Base-by-base conservation (phyloP, 176 grass and related monocot genomes). In the Neostapfia colusana region DNA sequence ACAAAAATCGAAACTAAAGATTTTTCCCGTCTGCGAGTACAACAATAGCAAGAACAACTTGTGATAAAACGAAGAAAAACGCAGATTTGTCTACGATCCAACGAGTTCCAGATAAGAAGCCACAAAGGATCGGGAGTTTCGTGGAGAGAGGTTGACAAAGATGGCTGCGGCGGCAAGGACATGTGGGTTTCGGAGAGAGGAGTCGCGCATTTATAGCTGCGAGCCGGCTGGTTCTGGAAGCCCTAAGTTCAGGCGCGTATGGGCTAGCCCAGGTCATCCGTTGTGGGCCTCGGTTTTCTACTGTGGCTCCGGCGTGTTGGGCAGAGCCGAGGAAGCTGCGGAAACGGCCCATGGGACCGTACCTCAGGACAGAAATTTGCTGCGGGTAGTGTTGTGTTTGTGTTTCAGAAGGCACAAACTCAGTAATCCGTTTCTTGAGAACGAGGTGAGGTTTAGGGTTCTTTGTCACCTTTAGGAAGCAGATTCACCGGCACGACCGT, bases 171-270 rank as follows among this genome's bases (percentile, higher is more conserved):
- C 35, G 10, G 55, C 10, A n/a, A 0, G 37, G 10, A 49, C 4
- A n/a, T n/a, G 44, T 77, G 72, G 65, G 46, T 82, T 28, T 0
- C 2, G 1, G n/a, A 16, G 20, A 2, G 58, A 23, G 23, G 67
- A 6, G 0, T 10, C 27, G 65, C 54, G 11, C 1, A 6, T 40
- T 87, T 87, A 82, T 82, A 87, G 45, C n/a, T 3, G 72, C 37
- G 16, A 72, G 48, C 39, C 6, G 49, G 65, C 13, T 28, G 37
- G 65, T 39, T 76, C 27, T 21, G n/a, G 72, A 75, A 42, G 51
- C 44, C 55, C 14, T 31, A 31, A 42, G 8, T 0, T 41, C 10
- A 4, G 4, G 2, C 15, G 2, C 3, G 1, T 36, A 57, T 72
- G 73, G 79, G 59, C 79, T 4, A 11, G 10, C 28, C 58, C 27